A percentile compares a stretch with the other conserved stretches of the same genome.
These are phyloP conservation scores for Talaromyces proteolyticus DNA, from an alignment of 495 filamentous ascomycete genomes.

Conservation along the genomic window DNA sequence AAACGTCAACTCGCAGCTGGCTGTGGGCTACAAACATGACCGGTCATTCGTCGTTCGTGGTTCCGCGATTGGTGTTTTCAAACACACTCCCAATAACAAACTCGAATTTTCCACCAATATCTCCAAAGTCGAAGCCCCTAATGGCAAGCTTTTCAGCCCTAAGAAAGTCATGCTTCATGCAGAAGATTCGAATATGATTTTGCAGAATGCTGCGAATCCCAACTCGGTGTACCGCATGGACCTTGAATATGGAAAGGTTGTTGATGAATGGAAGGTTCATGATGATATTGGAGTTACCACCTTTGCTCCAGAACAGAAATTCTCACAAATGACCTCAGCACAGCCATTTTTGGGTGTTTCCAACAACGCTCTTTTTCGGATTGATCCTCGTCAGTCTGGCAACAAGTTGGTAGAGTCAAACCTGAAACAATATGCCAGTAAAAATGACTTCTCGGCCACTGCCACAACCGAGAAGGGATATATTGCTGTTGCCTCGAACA, in stretches of 20 bases:
- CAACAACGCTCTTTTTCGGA: conserved; percentile 84
- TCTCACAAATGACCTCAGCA: conserved; percentile 92
- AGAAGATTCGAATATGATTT: conserved; percentile 86
- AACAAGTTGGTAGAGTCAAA: conserved; percentile 90
- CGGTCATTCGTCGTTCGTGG: conserved; percentile 95
- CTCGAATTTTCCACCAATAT: conserved; percentile 97
- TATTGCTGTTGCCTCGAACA: conserved; percentile 92
- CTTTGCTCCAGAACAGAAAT: conserved; percentile 93
- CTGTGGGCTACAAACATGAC: conserved; percentile 98
- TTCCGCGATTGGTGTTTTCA: conserved; percentile 97
- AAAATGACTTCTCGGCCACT: conserved; percentile 92
- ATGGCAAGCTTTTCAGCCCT: conserved; percentile 82
- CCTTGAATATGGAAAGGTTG: conserved; percentile 96
- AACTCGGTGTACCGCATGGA: conserved; percentile 98
- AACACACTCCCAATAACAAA: conserved; percentile 87
- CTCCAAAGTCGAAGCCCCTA: conserved; percentile 86
- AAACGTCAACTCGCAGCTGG: conserved; percentile 88
- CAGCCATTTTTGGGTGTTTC: conserved; percentile 93
- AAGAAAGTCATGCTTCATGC: conserved; percentile 98
- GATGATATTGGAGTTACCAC: conserved; percentile 89
- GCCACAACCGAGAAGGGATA: conserved; percentile 95
- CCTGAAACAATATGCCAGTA: conserved; percentile 90
- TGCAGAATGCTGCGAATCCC: conserved; percentile 79
- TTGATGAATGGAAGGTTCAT: conserved; percentile 99
- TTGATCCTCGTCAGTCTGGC: conserved; percentile 86